Evolutionary conservation across 768 basidiomycete genomes (phyloP).

Genomic region (Chlorophyllum brunneum): DNA sequence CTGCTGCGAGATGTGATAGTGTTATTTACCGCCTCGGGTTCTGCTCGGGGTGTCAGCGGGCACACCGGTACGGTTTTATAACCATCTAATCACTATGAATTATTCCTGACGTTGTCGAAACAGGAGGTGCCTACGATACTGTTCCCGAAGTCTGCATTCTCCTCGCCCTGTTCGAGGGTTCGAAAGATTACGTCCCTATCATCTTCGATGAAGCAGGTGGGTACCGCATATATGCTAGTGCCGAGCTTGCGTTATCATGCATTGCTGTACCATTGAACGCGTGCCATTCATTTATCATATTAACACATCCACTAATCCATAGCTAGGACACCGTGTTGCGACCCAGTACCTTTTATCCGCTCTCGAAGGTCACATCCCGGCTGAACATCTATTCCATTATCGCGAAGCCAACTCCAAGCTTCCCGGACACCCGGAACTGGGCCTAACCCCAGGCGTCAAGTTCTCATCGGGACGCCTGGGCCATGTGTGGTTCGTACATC

Average conservation of each 20-base stretch:
- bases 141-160: slow-evolving; percentile 84
- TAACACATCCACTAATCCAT: slow-evolving; percentile 2
- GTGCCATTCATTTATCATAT: neutral
- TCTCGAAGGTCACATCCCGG: slow-evolving; percentile 65
- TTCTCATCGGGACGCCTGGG: slow-evolving; percentile 93
- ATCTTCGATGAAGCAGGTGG: slow-evolving; percentile 81
- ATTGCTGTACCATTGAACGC: neutral
- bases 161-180: slow-evolving; percentile 65
- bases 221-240: slow-evolving; percentile 18
- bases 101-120: slow-evolving; percentile 1
- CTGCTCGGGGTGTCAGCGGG: slow-evolving; percentile 82
- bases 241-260: neutral
- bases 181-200: slow-evolving; percentile 60
- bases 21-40: slow-evolving; percentile 81
- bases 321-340: slow-evolving; percentile 79
- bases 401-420: slow-evolving; percentile 84
- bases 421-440: slow-evolving; percentile 87
- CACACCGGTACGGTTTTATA: slow-evolving; percentile 57
- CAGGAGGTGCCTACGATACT: slow-evolving; percentile 68
- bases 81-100: neutral
- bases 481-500: slow-evolving; percentile 66
- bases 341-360: slow-evolving; percentile 85
- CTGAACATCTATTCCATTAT: slow-evolving; percentile 79
- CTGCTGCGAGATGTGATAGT: slow-evolving; percentile 83
- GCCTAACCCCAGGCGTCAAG: slow-evolving; percentile 88